Evolutionary conservation across 441 rosid genomes (phyloP).

Genomic region (Melianthus villosus): DNA sequence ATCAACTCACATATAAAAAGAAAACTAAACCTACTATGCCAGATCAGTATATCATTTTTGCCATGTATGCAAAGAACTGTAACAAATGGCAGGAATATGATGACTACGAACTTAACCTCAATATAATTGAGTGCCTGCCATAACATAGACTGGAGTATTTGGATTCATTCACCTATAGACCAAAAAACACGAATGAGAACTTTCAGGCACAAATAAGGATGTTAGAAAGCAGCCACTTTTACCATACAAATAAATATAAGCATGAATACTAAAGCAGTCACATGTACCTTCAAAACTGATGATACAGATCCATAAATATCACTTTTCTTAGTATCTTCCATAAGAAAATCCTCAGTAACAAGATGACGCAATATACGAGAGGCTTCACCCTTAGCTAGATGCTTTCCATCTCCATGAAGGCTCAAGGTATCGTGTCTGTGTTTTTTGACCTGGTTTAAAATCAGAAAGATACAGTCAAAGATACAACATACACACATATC

Average conservation of each 20-base stretch:
- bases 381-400: constrained; percentile 60
- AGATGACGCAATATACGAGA: constrained; percentile 70
- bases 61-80: neutral
- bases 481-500: too few species aligned
- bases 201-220: neutral
- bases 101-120: constrained; percentile 35
- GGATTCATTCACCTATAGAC: constrained; percentile 58
- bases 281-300: constrained; percentile 59
- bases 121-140: constrained; percentile 33
- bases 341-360: constrained; percentile 61
- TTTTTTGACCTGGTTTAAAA: constrained; percentile 51
- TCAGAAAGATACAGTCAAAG: constrained; percentile 10
- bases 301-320: constrained; percentile 82
- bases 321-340: constrained; percentile 85
- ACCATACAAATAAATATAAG: constrained; percentile 3
- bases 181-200: constrained; percentile 6
- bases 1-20: too few species aligned
- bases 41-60: too few species aligned
- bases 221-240: too few species aligned
- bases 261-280: constrained; percentile 10
- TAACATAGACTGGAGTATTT: constrained; percentile 34
- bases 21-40: too few species aligned
- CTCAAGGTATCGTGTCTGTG: constrained; percentile 60
- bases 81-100: neutral
- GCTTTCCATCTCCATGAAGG: constrained; percentile 84